Conservation (phyloP, 257 asterid genomes). For the Nicotiana undulata region DNA sequence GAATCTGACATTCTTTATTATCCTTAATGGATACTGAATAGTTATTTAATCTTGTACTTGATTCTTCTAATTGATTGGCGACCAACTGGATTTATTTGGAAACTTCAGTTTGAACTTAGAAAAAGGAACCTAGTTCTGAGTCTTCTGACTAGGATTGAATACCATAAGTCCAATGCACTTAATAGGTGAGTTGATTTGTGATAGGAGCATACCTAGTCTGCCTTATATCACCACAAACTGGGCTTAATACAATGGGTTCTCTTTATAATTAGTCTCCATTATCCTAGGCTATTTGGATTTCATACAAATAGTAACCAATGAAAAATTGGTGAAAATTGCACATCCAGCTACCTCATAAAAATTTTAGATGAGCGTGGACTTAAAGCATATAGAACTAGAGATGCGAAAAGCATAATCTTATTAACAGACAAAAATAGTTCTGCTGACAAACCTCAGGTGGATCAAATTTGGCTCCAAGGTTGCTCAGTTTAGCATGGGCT, state of each 20-base stretch:
- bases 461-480: constrained; percentile 89
- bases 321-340: background rate
- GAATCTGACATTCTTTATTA: background rate
- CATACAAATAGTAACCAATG: background rate
- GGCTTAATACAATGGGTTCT: background rate
- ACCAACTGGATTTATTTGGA: background rate
- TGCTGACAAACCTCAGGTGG: constrained; percentile 71
- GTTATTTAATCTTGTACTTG: background rate
- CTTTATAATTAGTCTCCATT: background rate
- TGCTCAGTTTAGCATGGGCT: constrained; percentile 97
- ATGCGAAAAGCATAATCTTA: background rate
- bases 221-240: background rate
- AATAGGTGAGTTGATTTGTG: background rate
- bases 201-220: background rate
- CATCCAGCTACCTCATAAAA: background rate
- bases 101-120: background rate
- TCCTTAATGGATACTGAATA: background rate
- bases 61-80: background rate
- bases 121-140: background rate
- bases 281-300: background rate
- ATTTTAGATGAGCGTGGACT: background rate
- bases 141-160: background rate
- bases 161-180: background rate
- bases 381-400: background rate
- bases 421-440: background rate